phyloP scores from a whole-genome alignment of 768 basidiomycete species.

The Boletus vinaceobasis region DNA sequence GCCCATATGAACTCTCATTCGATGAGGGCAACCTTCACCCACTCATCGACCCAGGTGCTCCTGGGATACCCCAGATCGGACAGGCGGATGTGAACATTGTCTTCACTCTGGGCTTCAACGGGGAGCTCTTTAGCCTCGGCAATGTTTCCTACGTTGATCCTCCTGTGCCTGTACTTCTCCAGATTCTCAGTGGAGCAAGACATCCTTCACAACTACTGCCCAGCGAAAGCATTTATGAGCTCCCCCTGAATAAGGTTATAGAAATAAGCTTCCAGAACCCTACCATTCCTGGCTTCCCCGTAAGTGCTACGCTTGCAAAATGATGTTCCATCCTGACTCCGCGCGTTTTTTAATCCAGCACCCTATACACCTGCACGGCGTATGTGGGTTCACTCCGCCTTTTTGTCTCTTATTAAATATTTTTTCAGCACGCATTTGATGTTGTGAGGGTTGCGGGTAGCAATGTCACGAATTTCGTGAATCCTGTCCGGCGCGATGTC shows the following conservation, averaged over 20 bases:
- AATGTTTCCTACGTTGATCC: constrained; percentile 36
- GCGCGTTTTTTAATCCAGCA: constrained; percentile 23
- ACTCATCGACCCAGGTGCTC: constrained; percentile 31
- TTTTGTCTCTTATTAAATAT: neutral
- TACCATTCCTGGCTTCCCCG: constrained; percentile 25
- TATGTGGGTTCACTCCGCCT: constrained; percentile 16
- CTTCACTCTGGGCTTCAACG: constrained; percentile 10
- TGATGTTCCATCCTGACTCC: neutral
- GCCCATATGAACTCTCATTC: constrained; percentile 29
- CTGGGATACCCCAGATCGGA: constrained; percentile 37
- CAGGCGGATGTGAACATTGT: constrained; percentile 40
- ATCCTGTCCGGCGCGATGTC: constrained; percentile 37
- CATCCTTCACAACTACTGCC: constrained; percentile 48
- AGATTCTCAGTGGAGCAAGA: constrained; percentile 53
- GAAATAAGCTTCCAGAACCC: constrained; percentile 45
- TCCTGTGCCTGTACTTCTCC: constrained; percentile 51
- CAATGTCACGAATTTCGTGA: constrained; percentile 32
- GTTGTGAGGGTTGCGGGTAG: constrained; percentile 35
- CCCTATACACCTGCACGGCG: constrained; percentile 42
- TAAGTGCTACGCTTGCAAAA: constrained; percentile 16
- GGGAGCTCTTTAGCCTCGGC: constrained; percentile 21
- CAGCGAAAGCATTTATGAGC: constrained; percentile 41
- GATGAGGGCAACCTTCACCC: constrained; percentile 40
- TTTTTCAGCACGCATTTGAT: constrained; percentile 34
- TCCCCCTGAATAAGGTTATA: constrained; percentile 44